Base-by-base conservation (phyloP, 1,139 yeast species). In the Geotrichum candidum region DNA sequence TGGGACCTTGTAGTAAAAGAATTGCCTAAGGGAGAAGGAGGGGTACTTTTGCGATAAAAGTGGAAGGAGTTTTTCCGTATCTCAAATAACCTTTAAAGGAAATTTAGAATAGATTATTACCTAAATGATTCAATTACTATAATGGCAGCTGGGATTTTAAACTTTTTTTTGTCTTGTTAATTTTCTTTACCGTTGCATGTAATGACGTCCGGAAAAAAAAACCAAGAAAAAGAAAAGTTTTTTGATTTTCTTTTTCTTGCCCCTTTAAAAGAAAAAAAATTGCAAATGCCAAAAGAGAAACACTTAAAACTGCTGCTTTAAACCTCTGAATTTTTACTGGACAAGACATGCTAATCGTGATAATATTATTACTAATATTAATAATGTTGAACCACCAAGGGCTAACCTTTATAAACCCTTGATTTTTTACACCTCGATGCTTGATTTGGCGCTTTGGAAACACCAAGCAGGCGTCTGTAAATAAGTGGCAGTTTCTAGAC, bases 1-100 rank as follows among this genome's bases (percentile, higher is more conserved):
- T 38, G 33, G 33, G 33, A 29, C 33, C 18, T 38, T 38, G 18
- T 38, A 38, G 10, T 38, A 18, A 18, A 4, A n/a, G n/a, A 38
- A 10, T 41, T 35, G 15, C 56, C 33, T 11, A n/a, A 27, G 15
- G 11, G 41, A 48, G 56, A 54, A 54, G 41, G 56, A 54, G 56
- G 56, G 56, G 56, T 53, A 53, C 29, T 27, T 51, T 51, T 25
- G 35, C 53, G 27, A 18, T 51, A 27, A 51, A 51, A 51, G 27
- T n/a, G 51, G 22, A 48, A 18, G 10, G 7, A 51, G 53, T 51
- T 51, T 51, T 51, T 51, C 53, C 53, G 53, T 48, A 5, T 48
- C 29, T 25, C 51, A 15, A 11, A 48, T 48, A 11, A 22, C 29
- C 18, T 7, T 7, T 10, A 22, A 22, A 18, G 51, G 25, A 11